These are phyloP conservation scores for Nicotiana noctiflora DNA, from an alignment of 257 asterid species.

Conservation along the genomic window DNA sequence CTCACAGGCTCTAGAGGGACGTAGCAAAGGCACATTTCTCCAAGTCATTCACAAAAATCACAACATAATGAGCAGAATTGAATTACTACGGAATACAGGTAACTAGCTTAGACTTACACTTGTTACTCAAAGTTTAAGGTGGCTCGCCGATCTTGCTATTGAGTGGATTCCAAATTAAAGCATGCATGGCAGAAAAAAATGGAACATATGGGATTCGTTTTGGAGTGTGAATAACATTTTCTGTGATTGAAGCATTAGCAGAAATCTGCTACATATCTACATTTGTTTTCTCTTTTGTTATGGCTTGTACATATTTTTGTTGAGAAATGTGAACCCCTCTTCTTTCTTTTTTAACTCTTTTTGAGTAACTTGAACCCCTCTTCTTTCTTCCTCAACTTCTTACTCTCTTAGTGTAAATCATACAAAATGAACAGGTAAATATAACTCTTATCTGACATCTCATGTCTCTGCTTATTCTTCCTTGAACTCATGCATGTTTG, in stretches of 20 bases:
- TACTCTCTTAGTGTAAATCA: background rate
- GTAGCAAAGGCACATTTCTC: constrained; percentile 52
- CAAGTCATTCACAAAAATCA: constrained; percentile 63
- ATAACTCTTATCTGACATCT: background rate
- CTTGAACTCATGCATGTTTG: background rate
- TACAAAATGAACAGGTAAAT: background rate
- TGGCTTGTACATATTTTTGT: background rate
- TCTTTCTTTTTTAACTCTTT: background rate
- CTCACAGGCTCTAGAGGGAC: constrained; percentile 24
- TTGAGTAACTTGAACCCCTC: background rate
- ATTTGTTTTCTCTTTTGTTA: background rate
- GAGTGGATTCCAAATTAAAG: background rate
- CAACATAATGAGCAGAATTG: constrained; percentile 60
- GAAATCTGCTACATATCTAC: background rate
- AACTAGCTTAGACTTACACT: background rate
- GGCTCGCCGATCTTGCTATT: background rate
- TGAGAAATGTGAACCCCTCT: background rate
- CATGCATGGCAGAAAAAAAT: background rate
- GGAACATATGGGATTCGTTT: background rate
- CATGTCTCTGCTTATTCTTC: background rate
- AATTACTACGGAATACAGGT: constrained; percentile 57
- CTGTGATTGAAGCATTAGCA: background rate
- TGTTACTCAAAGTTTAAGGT: background rate
- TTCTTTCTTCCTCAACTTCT: background rate
- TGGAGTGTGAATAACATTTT: background rate